Conservation (phyloP, 225 moss, liverwort and hornwort species). For the Physcomitrium patens region DNA sequence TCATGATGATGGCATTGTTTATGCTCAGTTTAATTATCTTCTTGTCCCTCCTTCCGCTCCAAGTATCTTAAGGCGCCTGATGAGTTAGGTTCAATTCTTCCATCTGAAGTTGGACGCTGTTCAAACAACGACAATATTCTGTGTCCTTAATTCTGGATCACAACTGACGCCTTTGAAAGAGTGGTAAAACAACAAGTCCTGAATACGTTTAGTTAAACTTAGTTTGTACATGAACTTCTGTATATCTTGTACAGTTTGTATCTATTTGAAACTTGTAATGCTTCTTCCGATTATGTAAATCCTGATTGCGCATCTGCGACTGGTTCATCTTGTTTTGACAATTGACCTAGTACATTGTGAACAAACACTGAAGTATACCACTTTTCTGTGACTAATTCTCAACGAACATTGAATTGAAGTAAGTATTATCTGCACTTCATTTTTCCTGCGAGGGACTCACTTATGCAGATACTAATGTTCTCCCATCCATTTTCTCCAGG, state of each 20-base stretch:
- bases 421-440: too few species aligned
- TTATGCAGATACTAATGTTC: too few species aligned
- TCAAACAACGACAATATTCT: not conserved
- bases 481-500: too few species aligned
- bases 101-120: not conserved
- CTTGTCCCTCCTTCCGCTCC: constrained; percentile 54
- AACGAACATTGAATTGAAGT: too few species aligned
- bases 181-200: not conserved
- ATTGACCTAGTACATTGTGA: too few species aligned
- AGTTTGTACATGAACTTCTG: not conserved
- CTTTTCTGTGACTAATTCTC: too few species aligned
- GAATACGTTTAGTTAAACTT: not conserved
- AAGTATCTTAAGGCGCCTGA: constrained; percentile 36
- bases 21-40: constrained; percentile 65
- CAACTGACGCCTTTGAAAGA: not conserved
- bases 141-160: not conserved
- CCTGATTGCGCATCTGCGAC: not conserved
- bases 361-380: too few species aligned
- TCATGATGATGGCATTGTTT: constrained; percentile 61
- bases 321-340: too few species aligned
- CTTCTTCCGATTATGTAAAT: not conserved
- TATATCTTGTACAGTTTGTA: constrained; percentile 8
- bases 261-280: not conserved
- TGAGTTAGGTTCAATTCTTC: not conserved
- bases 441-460: too few species aligned